These are phyloP conservation scores for Salvia hispanica DNA, from an alignment of 257 asterid genomes.

Conservation along the genomic window DNA sequence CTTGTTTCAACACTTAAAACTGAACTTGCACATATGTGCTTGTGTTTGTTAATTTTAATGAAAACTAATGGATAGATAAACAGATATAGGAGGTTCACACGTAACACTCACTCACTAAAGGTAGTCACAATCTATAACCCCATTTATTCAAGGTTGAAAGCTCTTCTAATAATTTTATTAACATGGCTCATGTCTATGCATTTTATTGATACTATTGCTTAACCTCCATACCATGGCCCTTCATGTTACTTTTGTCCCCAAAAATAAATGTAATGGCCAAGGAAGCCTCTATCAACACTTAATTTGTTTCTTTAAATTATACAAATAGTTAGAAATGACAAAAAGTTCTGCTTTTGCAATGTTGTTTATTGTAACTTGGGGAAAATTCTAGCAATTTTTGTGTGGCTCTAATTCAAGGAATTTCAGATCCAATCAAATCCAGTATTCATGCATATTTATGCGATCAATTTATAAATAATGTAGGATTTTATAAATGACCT, in stretches of 20 bases:
- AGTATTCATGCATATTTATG: too few relatives aligned
- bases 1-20: too few relatives aligned
- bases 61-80: not conserved
- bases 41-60: not conserved
- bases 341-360: not conserved
- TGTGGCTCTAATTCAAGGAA: too few relatives aligned
- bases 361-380: too few relatives aligned
- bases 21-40: not conserved
- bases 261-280: not conserved
- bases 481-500: too few relatives aligned
- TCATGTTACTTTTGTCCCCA: constrained; percentile 40
- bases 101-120: constrained; percentile 6
- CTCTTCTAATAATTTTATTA: not conserved
- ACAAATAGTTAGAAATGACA: not conserved
- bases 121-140: constrained; percentile 26
- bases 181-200: constrained; percentile 18
- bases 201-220: constrained; percentile 33
- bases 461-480: too few relatives aligned
- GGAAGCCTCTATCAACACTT: not conserved
- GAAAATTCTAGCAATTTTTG: too few relatives aligned
- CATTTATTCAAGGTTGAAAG: constrained; percentile 19
- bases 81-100: constrained; percentile 9
- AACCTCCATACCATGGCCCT: constrained; percentile 38
- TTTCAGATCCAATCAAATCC: too few relatives aligned
- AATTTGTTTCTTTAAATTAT: constrained; percentile 7